These are phyloP conservation scores for Plasmopara muralis DNA, from an alignment of 352 stramenopile genomes.

Conservation along the genomic window DNA sequence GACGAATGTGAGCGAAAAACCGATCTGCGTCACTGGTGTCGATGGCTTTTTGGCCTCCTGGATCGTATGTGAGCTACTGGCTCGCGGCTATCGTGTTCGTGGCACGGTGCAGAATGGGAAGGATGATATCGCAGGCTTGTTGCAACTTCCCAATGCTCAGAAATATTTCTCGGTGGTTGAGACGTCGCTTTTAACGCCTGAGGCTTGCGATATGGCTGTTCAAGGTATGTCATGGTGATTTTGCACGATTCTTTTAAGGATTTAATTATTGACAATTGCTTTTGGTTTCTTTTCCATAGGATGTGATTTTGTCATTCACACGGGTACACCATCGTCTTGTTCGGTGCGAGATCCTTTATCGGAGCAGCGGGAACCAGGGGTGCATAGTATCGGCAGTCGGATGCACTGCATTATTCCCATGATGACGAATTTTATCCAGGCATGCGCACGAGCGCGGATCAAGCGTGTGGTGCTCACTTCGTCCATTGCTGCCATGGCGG, in stretches of 20 bases:
- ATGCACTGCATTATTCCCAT: conserved; percentile 90
- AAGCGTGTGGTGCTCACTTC: conserved; percentile 84
- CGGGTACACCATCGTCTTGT: conserved; percentile 78
- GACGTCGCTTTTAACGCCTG: conserved; percentile 79
- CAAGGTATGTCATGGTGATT: conserved; percentile 30
- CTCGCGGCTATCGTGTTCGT: conserved; percentile 69
- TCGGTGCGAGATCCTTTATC: conserved; percentile 81
- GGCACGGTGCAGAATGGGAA: conserved; percentile 83
- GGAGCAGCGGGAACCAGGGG: conserved; percentile 75
- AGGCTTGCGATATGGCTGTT: conserved; percentile 84
- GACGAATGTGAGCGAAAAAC: conserved; percentile 65
- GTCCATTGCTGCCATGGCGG: conserved; percentile 80
- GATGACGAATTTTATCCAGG: conserved; percentile 90
- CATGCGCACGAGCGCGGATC: conserved; percentile 67
- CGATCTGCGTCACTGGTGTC: conserved; percentile 82
- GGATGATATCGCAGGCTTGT: conserved; percentile 76
- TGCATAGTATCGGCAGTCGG: conserved; percentile 84
- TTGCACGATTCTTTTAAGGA: not conserved
- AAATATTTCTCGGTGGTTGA: conserved; percentile 85
- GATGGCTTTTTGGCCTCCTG: conserved; percentile 82
- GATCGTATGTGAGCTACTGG: conserved; percentile 78
- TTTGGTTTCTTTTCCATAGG: conserved; percentile 6
- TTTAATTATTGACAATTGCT: not conserved
- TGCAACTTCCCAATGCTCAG: conserved; percentile 56
- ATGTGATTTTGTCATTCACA: conserved; percentile 88